These are phyloP conservation scores for Cordyceps sp. DNA, from an alignment of 2,329 filamentous ascomycete species.

Conservation along the genomic window DNA sequence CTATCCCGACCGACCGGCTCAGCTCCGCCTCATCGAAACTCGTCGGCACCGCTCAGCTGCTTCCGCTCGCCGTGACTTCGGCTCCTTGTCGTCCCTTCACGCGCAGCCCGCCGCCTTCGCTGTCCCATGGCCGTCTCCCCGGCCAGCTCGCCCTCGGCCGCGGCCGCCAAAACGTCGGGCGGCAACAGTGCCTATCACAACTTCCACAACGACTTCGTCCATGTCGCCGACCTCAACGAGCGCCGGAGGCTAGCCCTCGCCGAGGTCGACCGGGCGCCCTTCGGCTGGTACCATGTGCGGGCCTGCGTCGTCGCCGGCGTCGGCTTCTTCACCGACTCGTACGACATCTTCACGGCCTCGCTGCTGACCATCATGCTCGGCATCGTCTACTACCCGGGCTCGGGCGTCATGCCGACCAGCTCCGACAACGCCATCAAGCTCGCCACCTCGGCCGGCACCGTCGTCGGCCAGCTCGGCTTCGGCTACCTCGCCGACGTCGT, in stretches of 20 bases:
- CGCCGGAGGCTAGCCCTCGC: slow-evolving; percentile 63
- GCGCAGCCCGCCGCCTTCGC: too few species aligned
- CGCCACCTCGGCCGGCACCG: slow-evolving; percentile 67
- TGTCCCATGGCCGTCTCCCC: slow-evolving; percentile 3
- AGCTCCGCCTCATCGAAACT: too few species aligned
- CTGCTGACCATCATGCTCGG: slow-evolving; percentile 61
- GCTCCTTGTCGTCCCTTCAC: too few species aligned
- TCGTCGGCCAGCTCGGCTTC: slow-evolving; percentile 68
- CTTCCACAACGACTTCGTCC: slow-evolving; percentile 56
- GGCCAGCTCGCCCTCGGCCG: slow-evolving; percentile 2
- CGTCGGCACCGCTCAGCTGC: too few species aligned
- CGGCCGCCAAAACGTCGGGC: slow-evolving; percentile 33
- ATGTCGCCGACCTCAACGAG: slow-evolving; percentile 57
- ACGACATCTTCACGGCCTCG: slow-evolving; percentile 67
- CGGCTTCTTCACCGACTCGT: slow-evolving; percentile 80
- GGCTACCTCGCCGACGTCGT: slow-evolving; percentile 63
- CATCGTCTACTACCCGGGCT: slow-evolving; percentile 52
- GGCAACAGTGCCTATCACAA: slow-evolving; percentile 61
- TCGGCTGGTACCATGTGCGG: slow-evolving; percentile 72
- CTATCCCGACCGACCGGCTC: too few species aligned
- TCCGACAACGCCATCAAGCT: slow-evolving; percentile 76
- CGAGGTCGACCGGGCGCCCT: slow-evolving; percentile 67
- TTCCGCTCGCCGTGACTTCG: too few species aligned
- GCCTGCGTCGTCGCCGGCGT: slow-evolving; percentile 66
- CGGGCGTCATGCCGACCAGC: slow-evolving; percentile 42